Evolutionary conservation across 306 rosid species (phyloP).

Genomic region (Cucumis melo): DNA sequence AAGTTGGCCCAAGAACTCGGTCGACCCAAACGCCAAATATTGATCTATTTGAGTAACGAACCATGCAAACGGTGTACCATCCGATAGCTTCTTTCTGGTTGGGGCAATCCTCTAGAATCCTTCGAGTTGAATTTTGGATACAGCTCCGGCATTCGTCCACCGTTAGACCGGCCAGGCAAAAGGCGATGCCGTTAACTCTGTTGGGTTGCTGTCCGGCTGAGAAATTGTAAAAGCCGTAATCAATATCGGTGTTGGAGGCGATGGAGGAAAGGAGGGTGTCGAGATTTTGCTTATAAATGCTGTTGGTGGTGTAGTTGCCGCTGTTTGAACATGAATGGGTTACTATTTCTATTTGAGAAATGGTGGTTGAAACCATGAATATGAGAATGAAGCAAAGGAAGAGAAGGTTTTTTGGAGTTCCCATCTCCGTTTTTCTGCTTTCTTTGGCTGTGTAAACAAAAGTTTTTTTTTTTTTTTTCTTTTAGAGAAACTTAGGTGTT

Average conservation of each 20-base stretch:
- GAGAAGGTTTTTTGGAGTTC: not conserved
- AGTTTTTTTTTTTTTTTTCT: not conserved
- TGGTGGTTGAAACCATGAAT: not conserved
- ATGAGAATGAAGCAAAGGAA: not conserved
- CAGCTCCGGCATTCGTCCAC: not conserved
- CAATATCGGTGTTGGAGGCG: not conserved
- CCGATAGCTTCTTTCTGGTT: constrained; percentile 14
- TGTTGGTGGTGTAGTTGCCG: not conserved
- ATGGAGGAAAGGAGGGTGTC: not conserved
- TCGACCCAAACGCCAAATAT: not conserved
- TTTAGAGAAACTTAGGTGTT: not conserved
- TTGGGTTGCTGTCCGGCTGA: not conserved
- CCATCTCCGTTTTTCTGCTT: not conserved
- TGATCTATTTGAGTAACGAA: constrained; percentile 13
- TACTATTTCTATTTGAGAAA: not conserved
- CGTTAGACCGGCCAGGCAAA: not conserved
- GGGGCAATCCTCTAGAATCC: constrained; percentile 3
- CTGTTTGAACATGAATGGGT: not conserved
- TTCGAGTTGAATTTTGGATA: not conserved
- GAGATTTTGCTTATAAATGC: not conserved
- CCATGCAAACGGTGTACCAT: constrained; percentile 8
- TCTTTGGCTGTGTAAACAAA: not conserved
- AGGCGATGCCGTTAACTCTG: not conserved
- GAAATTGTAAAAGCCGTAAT: not conserved
- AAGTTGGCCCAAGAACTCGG: fast-evolving